Percentiles rank a stretch among this genome's conserved stretches.
Evolutionary conservation across 192 early-diverging fungal species (phyloP).

Genomic region (Coemansia sp.): DNA sequence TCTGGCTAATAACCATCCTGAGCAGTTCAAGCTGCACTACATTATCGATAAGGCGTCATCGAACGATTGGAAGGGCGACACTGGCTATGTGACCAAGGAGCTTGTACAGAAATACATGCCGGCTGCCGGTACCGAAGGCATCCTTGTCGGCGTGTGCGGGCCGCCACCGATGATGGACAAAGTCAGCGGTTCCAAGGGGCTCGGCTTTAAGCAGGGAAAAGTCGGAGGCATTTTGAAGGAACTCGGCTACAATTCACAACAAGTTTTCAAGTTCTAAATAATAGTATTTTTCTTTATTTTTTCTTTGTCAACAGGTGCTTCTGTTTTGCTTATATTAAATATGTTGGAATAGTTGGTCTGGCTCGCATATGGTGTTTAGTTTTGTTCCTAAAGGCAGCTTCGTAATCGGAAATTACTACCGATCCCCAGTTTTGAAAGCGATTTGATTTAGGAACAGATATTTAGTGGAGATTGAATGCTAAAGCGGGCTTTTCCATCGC

Average conservation of each 20-base stretch:
- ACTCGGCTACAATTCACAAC: slow-evolving; percentile 67
- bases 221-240: slow-evolving; percentile 82
- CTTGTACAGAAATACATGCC: slow-evolving; percentile 74
- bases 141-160: slow-evolving; percentile 70
- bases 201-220: slow-evolving; percentile 81
- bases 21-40: slow-evolving; percentile 71
- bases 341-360: too few species aligned
- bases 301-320: too few species aligned
- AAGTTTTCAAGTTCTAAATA: slow-evolving; percentile 81
- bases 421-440: too few species aligned
- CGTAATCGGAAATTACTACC: too few species aligned
- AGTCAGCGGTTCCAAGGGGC: slow-evolving; percentile 78
- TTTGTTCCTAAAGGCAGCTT: too few species aligned
- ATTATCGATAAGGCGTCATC: slow-evolving; percentile 62
- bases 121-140: slow-evolving; percentile 48
- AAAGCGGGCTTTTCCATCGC: too few species aligned
- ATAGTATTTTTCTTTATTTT: neutral
- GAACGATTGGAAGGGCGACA: slow-evolving; percentile 67
- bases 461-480: too few species aligned
- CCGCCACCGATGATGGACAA: slow-evolving; percentile 71
- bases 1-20: slow-evolving; percentile 58
- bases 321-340: too few species aligned
- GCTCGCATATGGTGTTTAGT: too few species aligned
- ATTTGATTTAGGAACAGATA: too few species aligned
- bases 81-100: slow-evolving; percentile 75